These are phyloP conservation scores for Xylaria sp. DNA, from an alignment of 2,329 filamentous ascomycete genomes.

Conservation along the genomic window DNA sequence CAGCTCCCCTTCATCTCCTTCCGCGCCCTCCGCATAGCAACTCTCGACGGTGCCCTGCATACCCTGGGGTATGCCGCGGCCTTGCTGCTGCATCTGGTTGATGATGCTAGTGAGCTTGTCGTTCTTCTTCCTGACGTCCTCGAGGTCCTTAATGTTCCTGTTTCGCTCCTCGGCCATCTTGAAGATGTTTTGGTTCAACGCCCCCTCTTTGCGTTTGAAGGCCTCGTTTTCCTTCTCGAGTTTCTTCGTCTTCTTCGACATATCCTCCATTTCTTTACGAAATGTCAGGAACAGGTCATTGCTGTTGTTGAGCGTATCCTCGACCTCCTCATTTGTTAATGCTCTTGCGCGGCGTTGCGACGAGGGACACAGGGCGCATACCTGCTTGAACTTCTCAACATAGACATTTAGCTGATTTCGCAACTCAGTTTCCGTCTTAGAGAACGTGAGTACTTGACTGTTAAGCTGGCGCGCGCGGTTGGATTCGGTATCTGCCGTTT, in stretches of 20 bases:
- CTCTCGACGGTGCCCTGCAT: slow-evolving; percentile 63
- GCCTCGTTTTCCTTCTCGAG: slow-evolving; percentile 95
- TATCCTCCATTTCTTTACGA: slow-evolving; percentile 98
- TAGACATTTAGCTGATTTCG: slow-evolving; percentile 97
- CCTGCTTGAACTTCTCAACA: slow-evolving; percentile 99
- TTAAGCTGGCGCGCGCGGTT: slow-evolving; percentile 83
- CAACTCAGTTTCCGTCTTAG: slow-evolving; percentile 92
- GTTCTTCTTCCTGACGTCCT: slow-evolving; percentile 81
- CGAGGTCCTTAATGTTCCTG: slow-evolving; percentile 72
- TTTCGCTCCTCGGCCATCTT: slow-evolving; percentile 95
- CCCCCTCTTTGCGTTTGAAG: slow-evolving; percentile 89
- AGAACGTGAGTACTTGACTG: slow-evolving; percentile 90
- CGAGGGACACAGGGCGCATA: slow-evolving; percentile 50
- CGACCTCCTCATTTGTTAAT: slow-evolving; percentile 72
- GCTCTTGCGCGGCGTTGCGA: slow-evolving; percentile 31
- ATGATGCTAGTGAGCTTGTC: slow-evolving; percentile 93
- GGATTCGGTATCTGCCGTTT: slow-evolving; percentile 80
- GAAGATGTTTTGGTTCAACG: slow-evolving; percentile 91
- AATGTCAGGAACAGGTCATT: slow-evolving; percentile 97
- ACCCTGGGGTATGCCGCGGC: slow-evolving; percentile 72
- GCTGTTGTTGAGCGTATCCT: slow-evolving; percentile 97
- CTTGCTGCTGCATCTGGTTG: slow-evolving; percentile 94
- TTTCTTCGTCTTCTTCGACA: slow-evolving; percentile 98
- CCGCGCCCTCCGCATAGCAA: slow-evolving; percentile 62
- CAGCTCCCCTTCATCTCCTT: slow-evolving; percentile 67